Conservation (phyloP, 2,329 filamentous ascomycete species). For the Massarina eburnea region DNA sequence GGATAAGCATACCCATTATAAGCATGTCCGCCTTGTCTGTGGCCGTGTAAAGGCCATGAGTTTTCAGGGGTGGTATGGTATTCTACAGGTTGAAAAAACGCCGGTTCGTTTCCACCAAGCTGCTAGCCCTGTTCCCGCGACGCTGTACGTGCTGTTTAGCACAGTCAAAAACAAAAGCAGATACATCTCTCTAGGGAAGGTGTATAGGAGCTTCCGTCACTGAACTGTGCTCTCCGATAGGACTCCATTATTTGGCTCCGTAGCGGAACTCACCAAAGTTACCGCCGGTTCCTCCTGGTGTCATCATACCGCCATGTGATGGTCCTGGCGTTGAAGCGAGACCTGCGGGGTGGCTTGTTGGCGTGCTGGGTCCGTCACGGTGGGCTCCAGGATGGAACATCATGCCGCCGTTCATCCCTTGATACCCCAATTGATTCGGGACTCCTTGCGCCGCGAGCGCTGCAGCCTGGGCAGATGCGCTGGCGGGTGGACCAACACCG, state of each 20-base stretch:
- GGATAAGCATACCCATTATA: too few relatives aligned
- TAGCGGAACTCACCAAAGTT: constrained; percentile 71
- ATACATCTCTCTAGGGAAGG: too few relatives aligned
- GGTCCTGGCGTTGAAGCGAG: constrained; percentile 55
- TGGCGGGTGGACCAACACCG: constrained; percentile 54
- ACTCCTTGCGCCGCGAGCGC: constrained; percentile 47
- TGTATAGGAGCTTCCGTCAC: neutral
- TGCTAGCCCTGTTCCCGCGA: too few relatives aligned
- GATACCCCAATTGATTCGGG: constrained; percentile 32
- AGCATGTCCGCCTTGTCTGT: too few relatives aligned
- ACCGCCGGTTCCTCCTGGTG: constrained; percentile 74
- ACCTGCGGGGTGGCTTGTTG: constrained; percentile 58
- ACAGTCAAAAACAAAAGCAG: too few relatives aligned
- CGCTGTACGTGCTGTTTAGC: too few relatives aligned
- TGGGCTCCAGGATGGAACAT: constrained; percentile 46
- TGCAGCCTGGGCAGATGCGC: constrained; percentile 57
- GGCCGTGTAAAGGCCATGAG: too few relatives aligned
- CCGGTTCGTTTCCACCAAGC: too few relatives aligned
- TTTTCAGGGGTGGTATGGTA: too few relatives aligned
- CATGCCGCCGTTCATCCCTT: constrained; percentile 40
- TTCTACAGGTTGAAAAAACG: too few relatives aligned
- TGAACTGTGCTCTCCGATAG: neutral
- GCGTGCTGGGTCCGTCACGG: constrained; percentile 66
- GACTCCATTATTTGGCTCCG: constrained; percentile 32
- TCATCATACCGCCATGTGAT: constrained; percentile 65